Evolutionary conservation across 805 yeast genomes (phyloP).

Genomic region (Candida piceae): DNA sequence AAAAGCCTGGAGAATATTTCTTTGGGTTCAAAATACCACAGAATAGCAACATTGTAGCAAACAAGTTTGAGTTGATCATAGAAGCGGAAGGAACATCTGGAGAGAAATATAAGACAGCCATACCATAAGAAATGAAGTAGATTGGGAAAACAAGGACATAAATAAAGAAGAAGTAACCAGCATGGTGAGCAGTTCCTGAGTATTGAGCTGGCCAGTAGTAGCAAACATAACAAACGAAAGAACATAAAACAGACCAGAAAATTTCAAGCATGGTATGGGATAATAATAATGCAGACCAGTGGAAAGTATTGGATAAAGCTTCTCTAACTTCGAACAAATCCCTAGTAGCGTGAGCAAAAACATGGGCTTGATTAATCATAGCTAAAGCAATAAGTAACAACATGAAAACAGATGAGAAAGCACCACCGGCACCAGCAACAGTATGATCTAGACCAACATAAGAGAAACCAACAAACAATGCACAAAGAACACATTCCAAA

Average conservation of each 20-base stretch:
- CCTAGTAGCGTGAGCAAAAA: constrained; percentile 50
- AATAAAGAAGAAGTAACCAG: constrained; percentile 42
- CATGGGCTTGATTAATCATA: constrained; percentile 61
- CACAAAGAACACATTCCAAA: constrained; percentile 37
- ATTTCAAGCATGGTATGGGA: constrained; percentile 53
- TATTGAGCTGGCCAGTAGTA: constrained; percentile 33
- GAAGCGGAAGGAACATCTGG: constrained; percentile 67
- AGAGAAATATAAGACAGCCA: constrained; percentile 51
- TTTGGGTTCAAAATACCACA: constrained; percentile 64
- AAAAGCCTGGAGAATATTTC: constrained; percentile 63
- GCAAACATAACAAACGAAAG: constrained; percentile 43
- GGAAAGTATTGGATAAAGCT: constrained; percentile 63
- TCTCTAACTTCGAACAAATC: constrained; percentile 68
- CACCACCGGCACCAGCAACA: constrained; percentile 52
- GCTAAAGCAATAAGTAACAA: constrained; percentile 58
- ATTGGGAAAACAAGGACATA: constrained; percentile 38
- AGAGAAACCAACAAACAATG: constrained; percentile 49
- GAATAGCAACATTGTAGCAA: constrained; percentile 56
- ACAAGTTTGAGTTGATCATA: constrained; percentile 50
- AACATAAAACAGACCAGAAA: constrained; percentile 49
- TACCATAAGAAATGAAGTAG: constrained; percentile 46
- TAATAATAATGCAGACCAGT: constrained; percentile 56
- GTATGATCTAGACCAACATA: constrained; percentile 54
- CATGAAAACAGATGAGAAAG: constrained; percentile 46
- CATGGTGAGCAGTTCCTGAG: constrained; percentile 33